These are phyloP conservation scores for Fraxinus quadrangulata DNA, from an alignment of 257 asterid species.

Conservation along the genomic window DNA sequence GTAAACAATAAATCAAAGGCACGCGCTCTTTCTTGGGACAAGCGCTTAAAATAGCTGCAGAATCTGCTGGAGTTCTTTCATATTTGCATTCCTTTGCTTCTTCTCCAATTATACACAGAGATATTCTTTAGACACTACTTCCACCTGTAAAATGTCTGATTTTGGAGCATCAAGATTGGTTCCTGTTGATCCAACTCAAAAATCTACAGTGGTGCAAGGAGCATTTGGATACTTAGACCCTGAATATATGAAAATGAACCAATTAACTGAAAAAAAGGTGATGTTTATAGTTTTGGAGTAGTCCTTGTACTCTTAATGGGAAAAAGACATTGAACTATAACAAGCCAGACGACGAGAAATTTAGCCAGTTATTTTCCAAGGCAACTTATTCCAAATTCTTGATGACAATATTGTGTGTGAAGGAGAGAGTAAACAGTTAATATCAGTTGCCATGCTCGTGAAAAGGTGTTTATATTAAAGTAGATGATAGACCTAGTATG, in stretches of 20 bases:
- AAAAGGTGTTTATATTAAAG: conserved; percentile 30
- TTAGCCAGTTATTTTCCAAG: conserved; percentile 21
- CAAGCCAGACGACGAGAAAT: conserved; percentile 16
- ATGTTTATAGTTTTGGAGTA: conserved; percentile 36
- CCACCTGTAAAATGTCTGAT: conserved; percentile 25
- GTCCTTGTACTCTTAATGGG: conserved; percentile 13
- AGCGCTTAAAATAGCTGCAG: conserved; percentile 17
- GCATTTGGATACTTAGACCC: conserved; percentile 36
- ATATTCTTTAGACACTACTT: conserved; percentile 17
- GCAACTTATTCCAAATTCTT: conserved; percentile 10
- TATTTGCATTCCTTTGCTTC: conserved; percentile 29
- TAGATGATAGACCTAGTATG: conserved; percentile 38
- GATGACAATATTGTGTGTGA: conserved; percentile 27
- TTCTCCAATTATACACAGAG: conserved; percentile 34
- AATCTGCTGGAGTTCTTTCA: conserved; percentile 23
- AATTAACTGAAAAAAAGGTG: conserved; percentile 31
- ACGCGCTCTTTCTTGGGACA: conserved; percentile 13
- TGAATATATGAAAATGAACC: conserved; percentile 32
- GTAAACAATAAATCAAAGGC: conserved; percentile 17
- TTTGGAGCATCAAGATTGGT: conserved; percentile 33
- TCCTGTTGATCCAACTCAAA: conserved; percentile 15
- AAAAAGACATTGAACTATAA: conserved; percentile 13
- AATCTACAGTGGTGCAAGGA: conserved; percentile 34
- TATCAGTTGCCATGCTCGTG: conserved; percentile 25
- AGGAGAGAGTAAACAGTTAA: conserved; percentile 12